phyloP scores from a whole-genome alignment of 345 rosid genomes.

The Angophora floribunda region DNA sequence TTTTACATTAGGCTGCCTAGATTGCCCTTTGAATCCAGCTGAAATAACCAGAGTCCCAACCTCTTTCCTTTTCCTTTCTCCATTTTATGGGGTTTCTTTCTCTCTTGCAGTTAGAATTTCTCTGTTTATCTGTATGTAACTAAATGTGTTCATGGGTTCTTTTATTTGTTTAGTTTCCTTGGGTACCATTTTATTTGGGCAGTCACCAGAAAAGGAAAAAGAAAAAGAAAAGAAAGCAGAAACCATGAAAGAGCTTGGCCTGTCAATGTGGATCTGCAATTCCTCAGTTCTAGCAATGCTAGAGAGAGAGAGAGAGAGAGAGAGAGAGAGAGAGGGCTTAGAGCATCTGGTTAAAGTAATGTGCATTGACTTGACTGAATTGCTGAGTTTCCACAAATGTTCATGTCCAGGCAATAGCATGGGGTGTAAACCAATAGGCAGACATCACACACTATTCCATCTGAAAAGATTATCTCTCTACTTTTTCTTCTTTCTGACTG shows the following conservation, averaged over 20 bases:
- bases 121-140: background rate
- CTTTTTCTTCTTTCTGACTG: background rate
- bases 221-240: background rate
- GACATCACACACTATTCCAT: background rate
- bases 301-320: background rate
- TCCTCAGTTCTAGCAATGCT: background rate
- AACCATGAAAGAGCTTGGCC: background rate
- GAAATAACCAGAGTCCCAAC: slow-evolving; percentile 6
- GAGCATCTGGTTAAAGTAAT: background rate
- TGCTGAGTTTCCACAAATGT: background rate
- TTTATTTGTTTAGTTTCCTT: background rate
- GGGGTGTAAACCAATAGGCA: background rate
- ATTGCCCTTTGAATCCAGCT: background rate
- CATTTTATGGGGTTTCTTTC: background rate
- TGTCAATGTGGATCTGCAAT: background rate
- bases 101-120: background rate
- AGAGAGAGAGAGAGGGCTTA: background rate
- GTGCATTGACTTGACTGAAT: background rate
- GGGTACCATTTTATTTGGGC: background rate
- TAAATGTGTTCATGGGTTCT: background rate
- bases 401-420: background rate
- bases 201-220: background rate
- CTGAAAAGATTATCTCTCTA: background rate
- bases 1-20: background rate
- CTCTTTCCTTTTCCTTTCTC: background rate